Base-by-base conservation (phyloP, 2,329 filamentous ascomycete species). In the Penicillium sp. region DNA sequence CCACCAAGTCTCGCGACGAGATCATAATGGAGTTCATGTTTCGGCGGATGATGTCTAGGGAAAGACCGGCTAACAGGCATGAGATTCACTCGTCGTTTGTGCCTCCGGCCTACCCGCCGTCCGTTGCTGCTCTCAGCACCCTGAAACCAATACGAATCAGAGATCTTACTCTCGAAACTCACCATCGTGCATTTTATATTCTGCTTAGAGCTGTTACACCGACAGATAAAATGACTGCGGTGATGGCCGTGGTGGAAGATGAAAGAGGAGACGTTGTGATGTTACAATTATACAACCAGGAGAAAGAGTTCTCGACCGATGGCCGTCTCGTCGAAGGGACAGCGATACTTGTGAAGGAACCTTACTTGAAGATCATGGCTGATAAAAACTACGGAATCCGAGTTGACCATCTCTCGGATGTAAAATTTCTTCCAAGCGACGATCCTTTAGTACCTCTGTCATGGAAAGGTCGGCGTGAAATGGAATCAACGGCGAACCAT, bases 361-460 rank as follows among this genome's bases (percentile, higher is more conserved):
- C 84, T 0, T 87, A 80, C 66, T 78, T 86, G 65, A 84, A 82
- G 64, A 31, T 68, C 0, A 74, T 75, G 26, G 70, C 68, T 0
- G 70, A 80, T 30, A 79, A 79, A 2, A 52, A 71, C 0, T 83
- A 82, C 67, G 75, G 72, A 0, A 38, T 87, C 26, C 77, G 83
- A 6, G 81, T 86, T 7, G 85, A 87, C 60, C 85, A 87, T 67
- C 66, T 82, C 17, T 80, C 78, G 17, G 84, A 87, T 60, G 64
- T 86, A 19, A 62, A 80, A 3, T 76, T 74, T 61, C 61, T 85
- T 2, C 56, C 72, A 0, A 55, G 65, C 0, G 50, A 66, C 19
- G 78, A 85, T 46, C 55, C 71, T n/a, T 75, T 70, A 5, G 69
- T 84, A 13, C 83, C 83, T 0, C 26, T 47, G 1, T 51, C 59